Base-by-base conservation (phyloP, 768 basidiomycete species). In the Boletus tylopilopsis region DNA sequence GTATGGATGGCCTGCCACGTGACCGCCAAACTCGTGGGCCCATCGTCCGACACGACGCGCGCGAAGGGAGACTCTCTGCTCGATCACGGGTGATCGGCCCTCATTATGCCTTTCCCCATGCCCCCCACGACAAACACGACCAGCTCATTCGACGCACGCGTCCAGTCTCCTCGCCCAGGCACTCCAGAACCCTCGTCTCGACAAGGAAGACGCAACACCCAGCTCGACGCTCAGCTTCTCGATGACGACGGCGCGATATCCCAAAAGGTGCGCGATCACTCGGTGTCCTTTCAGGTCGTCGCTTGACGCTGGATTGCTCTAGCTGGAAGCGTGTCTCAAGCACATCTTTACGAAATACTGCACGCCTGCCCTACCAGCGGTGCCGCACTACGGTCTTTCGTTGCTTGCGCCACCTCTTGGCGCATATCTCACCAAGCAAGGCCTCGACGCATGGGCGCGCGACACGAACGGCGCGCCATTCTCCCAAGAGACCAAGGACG, bases 401-500 rank as follows among this genome's bases (percentile, higher is more conserved):
- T 58, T 84, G 32, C 71, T 78, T 16, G 64, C 63, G 8, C 81
- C 84, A 7, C 68, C 71, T 13, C 68, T 74, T 5, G 71, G 76
- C 55, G 82, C 88, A 37, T 84, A 71, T 64, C 71, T 90, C 16
- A 72, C 78, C 7, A 66, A 74, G 2, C 71, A 80, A 49, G 87
- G 80, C 8, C 67, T 91, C 43, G 88, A 90, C 64, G 73, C 73
- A 36, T 92, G 86, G 84, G 87, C 89, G 12, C 69, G 68, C 22
- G 90, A 88, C 49, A 92, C 90, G 10, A 92, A 92, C 52, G 90
- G 89, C n/a, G 74, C 76, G 33, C 81, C 85, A n/a, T 87, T 91
- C 53, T 77, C 83, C 5, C 73, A 81, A 44, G 88, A 85, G 58
- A 84, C 85, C 16, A 90, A 88, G 65, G 80, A 86, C 35, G 90